These are phyloP conservation scores for Syzygium oleosum DNA, from an alignment of 345 rosid species.

Conservation along the genomic window DNA sequence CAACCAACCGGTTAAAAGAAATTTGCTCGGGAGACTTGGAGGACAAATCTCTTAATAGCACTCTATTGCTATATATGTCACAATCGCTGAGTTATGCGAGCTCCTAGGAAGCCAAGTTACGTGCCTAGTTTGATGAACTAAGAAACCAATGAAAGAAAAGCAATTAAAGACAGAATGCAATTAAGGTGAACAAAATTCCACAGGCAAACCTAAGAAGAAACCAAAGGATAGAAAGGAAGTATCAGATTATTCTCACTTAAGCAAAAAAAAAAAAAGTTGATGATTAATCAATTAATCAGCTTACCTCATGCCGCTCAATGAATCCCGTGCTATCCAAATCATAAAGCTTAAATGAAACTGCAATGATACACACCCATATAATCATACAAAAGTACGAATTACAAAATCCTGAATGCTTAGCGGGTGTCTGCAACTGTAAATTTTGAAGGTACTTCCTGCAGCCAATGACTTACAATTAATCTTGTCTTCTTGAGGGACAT, in stretches of 20 bases:
- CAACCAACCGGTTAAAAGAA: background rate
- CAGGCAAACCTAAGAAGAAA: background rate
- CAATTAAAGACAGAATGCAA: background rate
- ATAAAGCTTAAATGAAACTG: constrained; percentile 96
- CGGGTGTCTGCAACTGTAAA: background rate
- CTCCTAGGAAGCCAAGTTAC: background rate
- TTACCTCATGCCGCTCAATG: constrained; percentile 96
- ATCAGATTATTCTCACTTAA: background rate
- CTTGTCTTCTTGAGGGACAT: constrained; percentile 70
- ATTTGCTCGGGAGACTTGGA: background rate
- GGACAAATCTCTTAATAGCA: background rate
- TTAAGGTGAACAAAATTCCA: background rate
- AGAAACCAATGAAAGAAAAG: background rate
- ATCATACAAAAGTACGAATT: background rate
- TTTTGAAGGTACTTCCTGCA: background rate
- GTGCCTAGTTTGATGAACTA: background rate
- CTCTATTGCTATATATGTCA: background rate
- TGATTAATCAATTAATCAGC: background rate
- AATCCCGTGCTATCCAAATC: constrained; percentile 87
- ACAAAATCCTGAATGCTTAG: background rate
- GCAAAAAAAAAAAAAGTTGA: background rate
- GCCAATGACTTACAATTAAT: constrained; percentile 59
- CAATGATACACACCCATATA: background rate
- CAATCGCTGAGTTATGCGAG: background rate
- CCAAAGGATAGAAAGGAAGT: background rate